A percentile compares a stretch with the other conserved stretches of the same genome.
Evolutionary conservation across 2,329 filamentous ascomycete species (phyloP).

Genomic region (Alternaria gansuensis): DNA sequence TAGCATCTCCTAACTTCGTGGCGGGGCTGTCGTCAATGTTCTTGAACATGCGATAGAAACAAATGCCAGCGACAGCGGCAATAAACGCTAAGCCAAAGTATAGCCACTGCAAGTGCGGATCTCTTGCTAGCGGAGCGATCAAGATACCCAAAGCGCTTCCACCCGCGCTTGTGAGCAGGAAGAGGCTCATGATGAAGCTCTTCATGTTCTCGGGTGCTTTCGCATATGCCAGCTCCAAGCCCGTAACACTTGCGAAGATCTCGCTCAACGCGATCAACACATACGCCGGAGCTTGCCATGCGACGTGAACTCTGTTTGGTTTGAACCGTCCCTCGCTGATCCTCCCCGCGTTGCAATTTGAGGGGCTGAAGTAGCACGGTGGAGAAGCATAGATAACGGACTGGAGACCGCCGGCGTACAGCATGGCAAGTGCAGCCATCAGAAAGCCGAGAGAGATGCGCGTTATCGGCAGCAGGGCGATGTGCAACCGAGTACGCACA

Average conservation of each 20-base stretch:
- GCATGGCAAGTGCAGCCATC: slow-evolving; percentile 62
- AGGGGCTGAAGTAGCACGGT: slow-evolving; percentile 62
- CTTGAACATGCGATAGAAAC: slow-evolving; percentile 64
- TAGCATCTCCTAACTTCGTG: slow-evolving; percentile 15
- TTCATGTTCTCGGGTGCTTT: slow-evolving; percentile 60
- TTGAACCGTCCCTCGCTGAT: slow-evolving; percentile 41
- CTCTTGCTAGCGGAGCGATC: slow-evolving; percentile 66
- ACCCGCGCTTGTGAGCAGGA: slow-evolving; percentile 67
- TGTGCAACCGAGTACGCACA: slow-evolving; percentile 52
- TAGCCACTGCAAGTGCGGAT: slow-evolving; percentile 74
- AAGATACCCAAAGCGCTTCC: slow-evolving; percentile 69
- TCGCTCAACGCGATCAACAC: slow-evolving; percentile 57
- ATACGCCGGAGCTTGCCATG: slow-evolving; percentile 58
- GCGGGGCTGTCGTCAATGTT: slow-evolving; percentile 16
- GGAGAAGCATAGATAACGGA: slow-evolving; percentile 63
- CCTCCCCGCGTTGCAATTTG: slow-evolving; percentile 50
- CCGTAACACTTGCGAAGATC: slow-evolving; percentile 59
- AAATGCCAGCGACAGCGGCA: slow-evolving; percentile 59
- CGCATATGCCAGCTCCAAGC: slow-evolving; percentile 59
- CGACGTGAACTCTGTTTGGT: slow-evolving; percentile 58
- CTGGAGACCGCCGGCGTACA: slow-evolving; percentile 66
- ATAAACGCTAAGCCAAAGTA: slow-evolving; percentile 66
- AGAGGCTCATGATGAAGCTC: slow-evolving; percentile 63
- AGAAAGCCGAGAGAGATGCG: slow-evolving; percentile 64
- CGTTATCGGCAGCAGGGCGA: slow-evolving; percentile 61